These are phyloP conservation scores for Madurella mycetomatis DNA, from an alignment of 2,329 filamentous ascomycete species.

Conservation along the genomic window DNA sequence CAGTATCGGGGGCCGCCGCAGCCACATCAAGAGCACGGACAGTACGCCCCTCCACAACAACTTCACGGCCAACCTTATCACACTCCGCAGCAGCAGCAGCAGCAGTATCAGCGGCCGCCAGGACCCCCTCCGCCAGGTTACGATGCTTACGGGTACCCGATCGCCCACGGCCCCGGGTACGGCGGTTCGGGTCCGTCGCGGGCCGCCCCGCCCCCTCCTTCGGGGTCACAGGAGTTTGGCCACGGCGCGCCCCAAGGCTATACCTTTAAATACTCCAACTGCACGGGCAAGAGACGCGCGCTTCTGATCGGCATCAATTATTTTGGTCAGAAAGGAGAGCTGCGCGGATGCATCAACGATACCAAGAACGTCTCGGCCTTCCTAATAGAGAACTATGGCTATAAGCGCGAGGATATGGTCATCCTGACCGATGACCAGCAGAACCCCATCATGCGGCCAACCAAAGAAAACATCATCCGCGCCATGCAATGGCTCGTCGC, in stretches of 20 bases:
- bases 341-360: constrained; percentile 76
- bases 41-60: constrained; percentile 12
- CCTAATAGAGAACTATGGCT: constrained; percentile 62
- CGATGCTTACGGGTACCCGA: constrained; percentile 46
- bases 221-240: constrained; percentile 54
- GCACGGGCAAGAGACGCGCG: constrained; percentile 68
- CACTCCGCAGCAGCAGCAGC: constrained; percentile 6
- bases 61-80: constrained; percentile 13
- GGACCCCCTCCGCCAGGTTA: constrained; percentile 12
- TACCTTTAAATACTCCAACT: constrained; percentile 72
- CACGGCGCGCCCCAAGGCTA: constrained; percentile 65
- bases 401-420: constrained; percentile 76
- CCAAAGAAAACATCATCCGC: constrained; percentile 69
- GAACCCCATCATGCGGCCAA: constrained; percentile 66
- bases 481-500: constrained; percentile 74
- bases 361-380: constrained; percentile 72
- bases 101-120: constrained; percentile 1
- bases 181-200: constrained; percentile 27
- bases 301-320: constrained; percentile 79
- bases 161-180: constrained; percentile 31
- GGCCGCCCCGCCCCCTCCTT: constrained; percentile 36
- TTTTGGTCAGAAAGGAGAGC: constrained; percentile 66
- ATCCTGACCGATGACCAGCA: constrained; percentile 71
- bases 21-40: constrained; percentile 11
- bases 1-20: constrained; percentile 15